Evolutionary conservation across 306 rosid genomes (phyloP), one percentile per base, ranked within the genome.

Genomic region (Cajanus cajan): DNA sequence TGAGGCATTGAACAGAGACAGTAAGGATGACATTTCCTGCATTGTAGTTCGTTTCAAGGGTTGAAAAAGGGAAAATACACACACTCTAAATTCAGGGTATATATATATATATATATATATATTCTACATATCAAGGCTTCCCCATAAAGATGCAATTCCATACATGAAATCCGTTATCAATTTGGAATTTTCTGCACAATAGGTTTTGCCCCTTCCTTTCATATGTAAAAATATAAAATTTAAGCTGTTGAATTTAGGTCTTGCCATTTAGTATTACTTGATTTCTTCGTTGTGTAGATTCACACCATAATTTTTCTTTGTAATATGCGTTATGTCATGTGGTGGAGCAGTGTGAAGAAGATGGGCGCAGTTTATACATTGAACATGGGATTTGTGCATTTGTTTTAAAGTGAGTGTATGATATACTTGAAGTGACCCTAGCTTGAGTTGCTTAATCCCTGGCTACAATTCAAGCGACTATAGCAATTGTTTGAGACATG

Each of bases 21-120:
- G 98, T 72, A 93, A 89, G 66, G 98, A 93, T 66, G 98, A 90
- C 82, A 93, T 93, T 81, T 93, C 98, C 10, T 85, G 91, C 89
- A 44, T 93, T 58, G 96, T 93, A 13, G 94, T 93, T 84, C 94
- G 94, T 85, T 90, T 93, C 93, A 87, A 86, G 85, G 79, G 82
- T 48, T 89, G 83, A 93, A 82, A 78, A 13, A 28, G 52, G 76
- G 43, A 36, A 45, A 14, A 43, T 9, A 83, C 54, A 62, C 19
- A 40, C 68, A 11, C 55, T 44, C 74, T 6, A 61, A 39, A 47
- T 54, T 64, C 87, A 68, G 82, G 84, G 82, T 83, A 82, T 78
- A 69, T 52, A 79, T 62, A 58, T 5, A 1, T 16, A 44, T 31
- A 58, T 65, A 24, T n/a, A n/a, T n/a, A n/a, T 41, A 51, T 40